Conservation (phyloP, 169 alveolate species). For the Plasmodium sp. region DNA sequence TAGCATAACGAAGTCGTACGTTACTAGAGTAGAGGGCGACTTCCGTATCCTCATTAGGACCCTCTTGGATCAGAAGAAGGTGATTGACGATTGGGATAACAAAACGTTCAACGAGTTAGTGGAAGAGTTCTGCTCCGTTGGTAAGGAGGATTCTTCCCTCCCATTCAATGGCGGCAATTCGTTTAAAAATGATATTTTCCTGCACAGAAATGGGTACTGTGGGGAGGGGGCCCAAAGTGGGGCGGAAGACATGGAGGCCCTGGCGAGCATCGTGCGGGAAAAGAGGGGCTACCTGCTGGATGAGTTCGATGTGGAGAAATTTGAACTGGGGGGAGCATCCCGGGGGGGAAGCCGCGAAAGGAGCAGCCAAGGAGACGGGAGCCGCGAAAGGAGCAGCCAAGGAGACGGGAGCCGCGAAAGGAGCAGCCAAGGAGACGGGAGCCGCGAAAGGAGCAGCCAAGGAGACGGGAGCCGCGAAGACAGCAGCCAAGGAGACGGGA, state of each 20-base stretch:
- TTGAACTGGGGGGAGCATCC: background rate
- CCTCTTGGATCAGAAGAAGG: background rate
- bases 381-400: no score
- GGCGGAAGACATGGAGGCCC: background rate
- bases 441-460: no score
- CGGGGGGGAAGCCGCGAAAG: background rate
- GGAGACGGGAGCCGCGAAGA: no score
- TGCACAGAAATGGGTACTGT: conserved; percentile 12
- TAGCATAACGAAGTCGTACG: conserved; percentile 77
- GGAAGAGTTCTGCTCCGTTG: background rate
- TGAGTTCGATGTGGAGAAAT: conserved; percentile 25
- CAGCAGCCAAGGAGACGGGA: no score
- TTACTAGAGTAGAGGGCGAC: conserved; percentile 85
- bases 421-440: no score
- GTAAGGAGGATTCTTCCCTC: background rate
- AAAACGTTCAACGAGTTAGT: background rate
- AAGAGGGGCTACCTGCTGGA: conserved; percentile 15
- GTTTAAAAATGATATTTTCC: conserved; percentile 59
- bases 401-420: no score
- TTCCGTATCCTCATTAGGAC: conserved; percentile 65
- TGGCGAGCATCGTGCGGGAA: background rate
- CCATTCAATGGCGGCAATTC: background rate
- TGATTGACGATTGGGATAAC: background rate
- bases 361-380: background rate
- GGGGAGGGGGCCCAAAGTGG: background rate